These are phyloP conservation scores for Henckelia pumila DNA, from an alignment of 257 asterid genomes.

Conservation along the genomic window DNA sequence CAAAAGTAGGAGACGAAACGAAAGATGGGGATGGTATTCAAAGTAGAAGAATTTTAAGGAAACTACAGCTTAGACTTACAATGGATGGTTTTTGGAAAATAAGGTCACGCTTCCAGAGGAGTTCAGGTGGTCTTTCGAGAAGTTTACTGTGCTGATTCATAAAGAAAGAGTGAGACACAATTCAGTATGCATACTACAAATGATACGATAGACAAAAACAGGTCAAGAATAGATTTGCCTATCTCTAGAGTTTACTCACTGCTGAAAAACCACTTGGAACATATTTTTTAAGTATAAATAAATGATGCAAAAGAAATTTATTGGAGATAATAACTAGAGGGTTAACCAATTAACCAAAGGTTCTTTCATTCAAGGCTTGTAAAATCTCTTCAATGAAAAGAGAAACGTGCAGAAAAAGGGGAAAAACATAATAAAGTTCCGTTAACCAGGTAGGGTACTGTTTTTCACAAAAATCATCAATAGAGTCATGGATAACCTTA, in stretches of 20 bases:
- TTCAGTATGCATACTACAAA: slow-evolving; percentile 17
- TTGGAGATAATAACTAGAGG: not conserved
- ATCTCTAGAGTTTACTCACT: slow-evolving; percentile 17
- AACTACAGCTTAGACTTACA: slow-evolving; percentile 56
- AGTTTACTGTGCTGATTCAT: slow-evolving; percentile 70
- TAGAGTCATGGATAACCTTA: slow-evolving; percentile 46
- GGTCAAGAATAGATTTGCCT: slow-evolving; percentile 11
- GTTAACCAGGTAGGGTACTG: not conserved
- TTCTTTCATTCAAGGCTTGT: slow-evolving; percentile 15
- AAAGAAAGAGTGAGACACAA: slow-evolving; percentile 23
- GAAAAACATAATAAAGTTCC: not conserved
- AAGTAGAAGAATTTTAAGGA: slow-evolving; percentile 6
- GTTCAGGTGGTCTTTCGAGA: slow-evolving; percentile 91
- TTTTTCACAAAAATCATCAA: slow-evolving; percentile 16
- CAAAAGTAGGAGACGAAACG: not conserved
- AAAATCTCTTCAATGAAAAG: slow-evolving; percentile 9
- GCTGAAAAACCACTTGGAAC: not conserved
- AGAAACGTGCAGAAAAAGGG: slow-evolving; percentile 3
- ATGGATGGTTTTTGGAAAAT: slow-evolving; percentile 68
- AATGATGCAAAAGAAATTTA: not conserved
- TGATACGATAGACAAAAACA: slow-evolving; percentile 14
- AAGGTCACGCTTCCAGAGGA: slow-evolving; percentile 72
- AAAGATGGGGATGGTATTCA: not conserved
- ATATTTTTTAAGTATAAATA: not conserved
- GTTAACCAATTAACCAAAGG: slow-evolving; percentile 8